Conservation (phyloP, 2,329 filamentous ascomycete genomes). For the Hymenoscyphus fraxineus region DNA sequence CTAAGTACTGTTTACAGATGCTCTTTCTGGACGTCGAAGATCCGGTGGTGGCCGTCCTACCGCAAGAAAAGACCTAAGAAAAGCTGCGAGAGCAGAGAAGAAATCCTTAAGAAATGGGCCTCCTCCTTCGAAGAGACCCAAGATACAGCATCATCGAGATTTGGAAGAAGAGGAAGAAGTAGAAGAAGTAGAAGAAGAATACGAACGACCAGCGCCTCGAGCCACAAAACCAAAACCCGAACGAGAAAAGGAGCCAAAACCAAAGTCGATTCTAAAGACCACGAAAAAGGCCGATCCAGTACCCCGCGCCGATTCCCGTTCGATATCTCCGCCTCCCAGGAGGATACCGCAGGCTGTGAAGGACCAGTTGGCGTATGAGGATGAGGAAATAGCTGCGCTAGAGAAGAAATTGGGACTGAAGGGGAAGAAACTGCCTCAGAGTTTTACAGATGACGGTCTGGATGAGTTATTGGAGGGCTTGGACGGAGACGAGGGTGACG, state of each 20-base stretch:
- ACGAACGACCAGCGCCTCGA: background rate
- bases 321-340: constrained; percentile 22
- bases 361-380: constrained; percentile 70
- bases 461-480: constrained; percentile 72
- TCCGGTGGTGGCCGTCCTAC: constrained; percentile 11
- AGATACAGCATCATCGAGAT: constrained; percentile 20
- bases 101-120: constrained; percentile 27
- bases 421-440: constrained; percentile 64
- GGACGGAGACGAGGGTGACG: constrained; percentile 44
- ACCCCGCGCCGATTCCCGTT: constrained; percentile 6
- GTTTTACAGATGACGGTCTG: constrained; percentile 78
- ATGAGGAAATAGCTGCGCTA: constrained; percentile 80
- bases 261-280: constrained; percentile 32
- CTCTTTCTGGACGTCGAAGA: constrained; percentile 21
- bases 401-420: constrained; percentile 84
- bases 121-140: constrained; percentile 28
- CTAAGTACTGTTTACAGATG: constrained; percentile 20
- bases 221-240: constrained; percentile 5
- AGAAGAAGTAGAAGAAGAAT: no score
- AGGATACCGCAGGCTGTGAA: constrained; percentile 41
- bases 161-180: constrained; percentile 4
- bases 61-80: constrained; percentile 34
- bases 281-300: constrained; percentile 25
- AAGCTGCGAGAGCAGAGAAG: constrained; percentile 33
- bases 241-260: constrained; percentile 14